These are phyloP conservation scores for Erysimum cheiranthoides DNA, from an alignment of 345 rosid species.

Conservation along the genomic window DNA sequence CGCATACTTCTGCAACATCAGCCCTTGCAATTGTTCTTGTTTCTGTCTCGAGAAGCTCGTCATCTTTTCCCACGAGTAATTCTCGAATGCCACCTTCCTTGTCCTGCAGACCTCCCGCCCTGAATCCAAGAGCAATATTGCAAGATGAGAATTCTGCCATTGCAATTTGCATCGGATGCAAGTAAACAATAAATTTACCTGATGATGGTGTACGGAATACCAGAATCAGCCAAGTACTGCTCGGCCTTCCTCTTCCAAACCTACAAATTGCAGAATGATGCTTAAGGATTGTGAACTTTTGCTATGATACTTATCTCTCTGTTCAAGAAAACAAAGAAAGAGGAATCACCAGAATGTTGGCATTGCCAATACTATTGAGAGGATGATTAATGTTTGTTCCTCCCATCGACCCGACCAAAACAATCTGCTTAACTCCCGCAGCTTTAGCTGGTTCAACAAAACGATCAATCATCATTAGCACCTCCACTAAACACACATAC, in stretches of 20 bases:
- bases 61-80: conserved; percentile 82
- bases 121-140: conserved; percentile 34
- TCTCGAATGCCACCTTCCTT: conserved; percentile 88
- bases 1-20: conserved; percentile 91
- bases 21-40: conserved; percentile 73
- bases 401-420: conserved; percentile 97
- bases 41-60: conserved; percentile 93
- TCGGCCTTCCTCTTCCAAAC: conserved; percentile 99
- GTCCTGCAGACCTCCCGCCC: conserved; percentile 97
- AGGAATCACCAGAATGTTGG: conserved; percentile 79
- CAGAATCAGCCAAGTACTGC: conserved; percentile 94
- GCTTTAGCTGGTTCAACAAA: conserved; percentile 65
- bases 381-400: conserved; percentile 80
- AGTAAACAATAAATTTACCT: conserved; percentile 53
- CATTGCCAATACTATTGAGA: conserved; percentile 88
- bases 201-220: conserved; percentile 91
- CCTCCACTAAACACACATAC: background rate
- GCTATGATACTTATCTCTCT: background rate
- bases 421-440: conserved; percentile 95
- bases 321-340: conserved; percentile 10
- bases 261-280: conserved; percentile 43
- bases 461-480: background rate
- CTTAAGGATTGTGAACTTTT: background rate
- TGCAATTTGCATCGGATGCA: background rate
- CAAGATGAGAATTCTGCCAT: conserved; percentile 9